phyloP scores from a whole-genome alignment of 192 early-diverging fungal genomes.

The Geosiphon pyriformis region DNA sequence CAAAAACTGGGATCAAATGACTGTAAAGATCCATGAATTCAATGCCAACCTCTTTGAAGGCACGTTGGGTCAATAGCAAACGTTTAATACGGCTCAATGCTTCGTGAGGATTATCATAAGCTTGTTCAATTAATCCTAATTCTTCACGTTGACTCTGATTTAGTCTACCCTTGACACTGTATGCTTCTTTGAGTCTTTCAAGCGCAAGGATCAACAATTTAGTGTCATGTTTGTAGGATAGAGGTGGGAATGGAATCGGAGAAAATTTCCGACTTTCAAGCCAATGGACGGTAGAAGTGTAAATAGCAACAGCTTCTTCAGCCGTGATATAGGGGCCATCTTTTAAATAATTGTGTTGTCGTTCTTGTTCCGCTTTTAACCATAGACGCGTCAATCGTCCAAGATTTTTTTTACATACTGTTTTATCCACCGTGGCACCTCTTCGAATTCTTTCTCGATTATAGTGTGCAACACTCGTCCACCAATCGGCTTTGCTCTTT shows the following conservation, averaged over 20 bases:
- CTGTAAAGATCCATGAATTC: constrained; percentile 99
- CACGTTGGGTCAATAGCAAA: constrained; percentile 90
- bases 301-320: constrained; percentile 97
- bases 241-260: constrained; percentile 97
- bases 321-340: constrained; percentile 98
- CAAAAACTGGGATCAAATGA: constrained; percentile 95
- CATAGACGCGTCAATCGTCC: constrained; percentile 96
- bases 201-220: constrained; percentile 94
- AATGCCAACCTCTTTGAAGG: constrained; percentile 99
- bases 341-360: constrained; percentile 98
- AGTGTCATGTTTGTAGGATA: constrained; percentile 99
- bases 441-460: constrained; percentile 98
- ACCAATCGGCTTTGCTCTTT: constrained; percentile 99
- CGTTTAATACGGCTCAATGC: constrained; percentile 87
- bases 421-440: constrained; percentile 98
- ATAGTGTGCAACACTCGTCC: constrained; percentile 97
- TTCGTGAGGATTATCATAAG: constrained; percentile 94
- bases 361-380: constrained; percentile 98
- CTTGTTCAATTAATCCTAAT: constrained; percentile 95
- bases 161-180: constrained; percentile 89
- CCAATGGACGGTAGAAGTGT: constrained; percentile 97
- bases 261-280: constrained; percentile 96
- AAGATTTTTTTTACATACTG: constrained; percentile 97
- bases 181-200: constrained; percentile 91
- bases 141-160: constrained; percentile 97